Conservation (phyloP, 768 basidiomycete species). For the Cyclocybe aegerita region DNA sequence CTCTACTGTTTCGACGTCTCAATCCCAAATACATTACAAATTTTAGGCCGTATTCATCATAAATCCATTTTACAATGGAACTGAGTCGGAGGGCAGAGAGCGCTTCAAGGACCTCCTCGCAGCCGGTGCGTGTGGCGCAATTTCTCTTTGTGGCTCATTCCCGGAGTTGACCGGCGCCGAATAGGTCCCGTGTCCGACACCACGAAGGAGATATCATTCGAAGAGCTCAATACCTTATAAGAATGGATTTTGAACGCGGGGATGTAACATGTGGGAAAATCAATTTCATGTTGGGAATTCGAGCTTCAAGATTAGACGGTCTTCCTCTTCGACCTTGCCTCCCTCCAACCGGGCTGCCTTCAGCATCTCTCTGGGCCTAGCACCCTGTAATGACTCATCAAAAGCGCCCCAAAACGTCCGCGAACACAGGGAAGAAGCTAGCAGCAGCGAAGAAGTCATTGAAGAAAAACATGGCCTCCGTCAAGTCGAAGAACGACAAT, state of each 20-base stretch:
- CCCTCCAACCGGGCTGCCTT: background rate
- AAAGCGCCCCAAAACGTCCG: slow-evolving; percentile 16
- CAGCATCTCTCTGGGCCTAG: background rate
- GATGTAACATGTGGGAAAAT: too few relatives aligned
- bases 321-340: too few relatives aligned
- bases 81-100: slow-evolving; percentile 41
- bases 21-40: background rate
- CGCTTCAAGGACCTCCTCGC: slow-evolving; percentile 45
- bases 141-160: background rate
- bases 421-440: slow-evolving; percentile 23
- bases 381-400: slow-evolving; percentile 14
- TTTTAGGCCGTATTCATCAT: slow-evolving; percentile 34
- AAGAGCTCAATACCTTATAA: slow-evolving; percentile 37
- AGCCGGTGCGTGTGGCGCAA: slow-evolving; percentile 28
- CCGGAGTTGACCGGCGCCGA: background rate
- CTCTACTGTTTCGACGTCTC: background rate
- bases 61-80: slow-evolving; percentile 46
- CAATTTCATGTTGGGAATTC: too few relatives aligned
- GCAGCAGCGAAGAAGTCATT: slow-evolving; percentile 30
- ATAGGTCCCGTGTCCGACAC: slow-evolving; percentile 37
- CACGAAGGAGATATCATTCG: slow-evolving; percentile 43
- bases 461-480: slow-evolving; percentile 32
- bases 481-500: slow-evolving; percentile 35
- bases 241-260: too few relatives aligned
- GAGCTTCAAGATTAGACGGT: background rate